Conservation (phyloP, 768 basidiomycete genomes). For the Russula olivacea region DNA sequence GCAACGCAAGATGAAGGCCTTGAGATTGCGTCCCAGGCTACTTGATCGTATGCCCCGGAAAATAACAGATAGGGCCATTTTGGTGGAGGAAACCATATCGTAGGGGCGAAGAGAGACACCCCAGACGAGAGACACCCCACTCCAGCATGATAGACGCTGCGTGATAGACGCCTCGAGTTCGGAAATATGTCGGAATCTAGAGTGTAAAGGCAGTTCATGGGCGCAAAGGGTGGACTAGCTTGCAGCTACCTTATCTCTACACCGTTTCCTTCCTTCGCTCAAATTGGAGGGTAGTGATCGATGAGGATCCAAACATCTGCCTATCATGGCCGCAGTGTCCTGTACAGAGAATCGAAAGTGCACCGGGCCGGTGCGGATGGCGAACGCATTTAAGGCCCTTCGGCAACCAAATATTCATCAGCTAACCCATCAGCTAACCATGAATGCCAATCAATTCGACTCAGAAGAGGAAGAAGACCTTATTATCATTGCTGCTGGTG, state of each 20-base stretch:
- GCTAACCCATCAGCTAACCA: too few relatives aligned
- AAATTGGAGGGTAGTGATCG: not conserved
- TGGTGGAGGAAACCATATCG: not conserved
- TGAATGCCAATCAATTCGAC: too few relatives aligned
- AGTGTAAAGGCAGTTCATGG: not conserved
- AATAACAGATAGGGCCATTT: not conserved
- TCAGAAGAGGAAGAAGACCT: too few relatives aligned
- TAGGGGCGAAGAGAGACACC: too few relatives aligned
- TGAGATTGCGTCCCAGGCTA: not conserved
- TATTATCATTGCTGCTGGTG: too few relatives aligned
- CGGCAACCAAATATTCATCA: too few relatives aligned
- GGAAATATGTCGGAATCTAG: not conserved
- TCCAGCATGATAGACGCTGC: not conserved
- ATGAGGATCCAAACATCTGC: not conserved
- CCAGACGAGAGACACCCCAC: not conserved
- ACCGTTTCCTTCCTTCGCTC: not conserved
- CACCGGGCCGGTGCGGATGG: too few relatives aligned
- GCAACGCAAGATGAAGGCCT: conserved; percentile 3
- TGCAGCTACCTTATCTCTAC: not conserved
- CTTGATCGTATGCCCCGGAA: not conserved
- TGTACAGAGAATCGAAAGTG: too few relatives aligned
- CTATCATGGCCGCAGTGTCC: too few relatives aligned
- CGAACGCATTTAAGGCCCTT: too few relatives aligned
- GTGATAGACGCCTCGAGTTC: not conserved
- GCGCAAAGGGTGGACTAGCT: not conserved